Base-by-base conservation (phyloP, 345 rosid genomes). In the Excoecaria cochinchinensis region DNA sequence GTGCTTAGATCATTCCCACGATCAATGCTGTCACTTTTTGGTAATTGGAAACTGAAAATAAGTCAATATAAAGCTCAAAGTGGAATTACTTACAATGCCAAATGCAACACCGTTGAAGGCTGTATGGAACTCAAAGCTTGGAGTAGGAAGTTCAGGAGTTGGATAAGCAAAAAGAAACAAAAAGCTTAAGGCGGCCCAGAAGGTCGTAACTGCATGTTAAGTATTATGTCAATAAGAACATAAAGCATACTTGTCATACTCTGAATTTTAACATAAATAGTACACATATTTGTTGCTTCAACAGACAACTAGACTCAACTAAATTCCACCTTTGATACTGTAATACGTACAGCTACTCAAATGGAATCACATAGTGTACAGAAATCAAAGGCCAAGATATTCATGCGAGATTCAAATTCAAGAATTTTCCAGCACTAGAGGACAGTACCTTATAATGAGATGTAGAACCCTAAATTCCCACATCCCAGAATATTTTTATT, bases 141-240 rank as follows among this genome's bases (percentile, higher is more conserved):
- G 99, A 69, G 98, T 93, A 70, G 98, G 94, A 68, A 85, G 36
- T 85, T 93, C 97, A 0, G 99, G 99, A 46, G 91, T 93, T 10
- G 99, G 99, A 82, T 95, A 95, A 72, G 99, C 99, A 84, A 95
- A 95, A 69, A 93, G 95, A 79, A 95, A 81, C 76, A 95, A 76
- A 82, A 95, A 87, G 86, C 99, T 91, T 48, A 95, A 80, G 70
- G 87, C 88, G 0, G 89, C 89, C 98, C 99, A 95, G 81, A 95
- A 95, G 68, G 89, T 83, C 58, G 86, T 89, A 78, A 93, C 99
- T 95, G 90, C 87, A 89, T 72, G 64, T 72, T 44, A 57, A 59
- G 81, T 22, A 70, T 25, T 5, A 55, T 15, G 62, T 12, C 40
- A 39, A 56, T 42, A 47, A 77, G 70, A 75, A 70, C 6, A n/a